Percentiles rank a stretch among this genome's conserved stretches.
Conservation (phyloP, 2,329 filamentous ascomycete genomes). For the Raffaelea albimanens region DNA sequence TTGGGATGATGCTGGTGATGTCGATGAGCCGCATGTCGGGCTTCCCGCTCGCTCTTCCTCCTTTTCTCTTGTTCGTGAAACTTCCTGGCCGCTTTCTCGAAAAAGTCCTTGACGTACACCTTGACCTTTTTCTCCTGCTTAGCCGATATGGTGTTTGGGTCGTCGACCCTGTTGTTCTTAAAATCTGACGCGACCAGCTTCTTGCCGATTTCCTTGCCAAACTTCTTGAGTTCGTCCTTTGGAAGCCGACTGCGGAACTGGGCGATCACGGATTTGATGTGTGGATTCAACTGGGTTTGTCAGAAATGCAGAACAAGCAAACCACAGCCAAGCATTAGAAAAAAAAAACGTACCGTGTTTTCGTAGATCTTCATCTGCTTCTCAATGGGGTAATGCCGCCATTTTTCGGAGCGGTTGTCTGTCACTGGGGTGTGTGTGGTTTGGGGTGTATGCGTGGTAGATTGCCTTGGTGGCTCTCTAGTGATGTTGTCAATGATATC, state of each 20-base stretch:
- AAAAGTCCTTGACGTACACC: constrained; percentile 72
- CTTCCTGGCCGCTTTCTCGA: constrained; percentile 77
- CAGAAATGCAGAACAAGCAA: neutral
- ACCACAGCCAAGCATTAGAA: neutral
- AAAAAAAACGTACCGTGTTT: constrained; percentile 59
- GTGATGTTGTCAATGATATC: constrained; percentile 81
- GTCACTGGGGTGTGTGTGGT: constrained; percentile 39
- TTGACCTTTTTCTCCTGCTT: constrained; percentile 78
- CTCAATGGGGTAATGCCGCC: constrained; percentile 60
- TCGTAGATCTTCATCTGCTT: constrained; percentile 96
- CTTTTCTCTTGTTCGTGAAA: constrained; percentile 57
- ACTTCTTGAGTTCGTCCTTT: constrained; percentile 61
- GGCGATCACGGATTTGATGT: constrained; percentile 76
- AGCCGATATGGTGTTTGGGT: constrained; percentile 64
- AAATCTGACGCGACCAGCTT: constrained; percentile 88
- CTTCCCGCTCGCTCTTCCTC: constrained; percentile 40
- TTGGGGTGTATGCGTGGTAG: constrained; percentile 56
- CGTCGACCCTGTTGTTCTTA: constrained; percentile 76
- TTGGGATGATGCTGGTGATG: too few relatives aligned
- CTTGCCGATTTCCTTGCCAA: constrained; percentile 64
- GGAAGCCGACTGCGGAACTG: constrained; percentile 82
- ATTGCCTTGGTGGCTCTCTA: constrained; percentile 48
- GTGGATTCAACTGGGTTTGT: constrained; percentile 61
- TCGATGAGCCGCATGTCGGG: neutral
- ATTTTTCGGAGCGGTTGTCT: constrained; percentile 42